Evolutionary conservation across 805 yeast genomes (phyloP).

Genomic region (Kazachstania psychrophila): DNA sequence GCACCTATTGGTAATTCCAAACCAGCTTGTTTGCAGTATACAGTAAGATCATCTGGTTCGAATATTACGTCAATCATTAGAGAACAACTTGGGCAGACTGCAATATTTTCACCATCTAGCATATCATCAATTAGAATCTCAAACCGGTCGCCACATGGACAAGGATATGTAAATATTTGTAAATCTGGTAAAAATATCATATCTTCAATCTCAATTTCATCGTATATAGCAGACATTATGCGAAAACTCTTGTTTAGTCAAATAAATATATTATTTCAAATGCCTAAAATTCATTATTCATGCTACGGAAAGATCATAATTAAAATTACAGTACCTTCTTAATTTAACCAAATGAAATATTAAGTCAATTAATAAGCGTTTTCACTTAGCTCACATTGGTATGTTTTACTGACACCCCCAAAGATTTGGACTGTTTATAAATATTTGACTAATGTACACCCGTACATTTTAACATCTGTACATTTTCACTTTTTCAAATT

Average conservation of each 20-base stretch:
- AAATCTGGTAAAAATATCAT: slow-evolving; percentile 81
- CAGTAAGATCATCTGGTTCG: slow-evolving; percentile 47
- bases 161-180: slow-evolving; percentile 82
- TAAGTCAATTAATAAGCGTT: background rate
- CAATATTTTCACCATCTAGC: slow-evolving; percentile 83
- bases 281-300: too few relatives aligned
- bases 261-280: too few relatives aligned
- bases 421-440: too few relatives aligned
- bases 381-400: background rate
- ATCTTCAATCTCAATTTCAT: slow-evolving; percentile 94
- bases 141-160: slow-evolving; percentile 96
- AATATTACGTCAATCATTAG: slow-evolving; percentile 85
- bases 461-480: background rate
- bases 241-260: too few relatives aligned
- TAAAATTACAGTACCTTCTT: too few relatives aligned
- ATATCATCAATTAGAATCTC: slow-evolving; percentile 79
- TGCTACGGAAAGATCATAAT: too few relatives aligned
- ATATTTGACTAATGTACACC: background rate
- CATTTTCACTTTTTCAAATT: too few relatives aligned
- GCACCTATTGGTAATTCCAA: slow-evolving; percentile 16
- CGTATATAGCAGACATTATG: slow-evolving; percentile 42
- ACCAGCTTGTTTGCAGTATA: slow-evolving; percentile 33
- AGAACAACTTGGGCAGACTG: slow-evolving; percentile 94
- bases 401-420: background rate
- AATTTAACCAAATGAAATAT: too few relatives aligned